Evolutionary conservation across 2,329 filamentous ascomycete genomes (phyloP).

Genomic region (Penicillium sp.): DNA sequence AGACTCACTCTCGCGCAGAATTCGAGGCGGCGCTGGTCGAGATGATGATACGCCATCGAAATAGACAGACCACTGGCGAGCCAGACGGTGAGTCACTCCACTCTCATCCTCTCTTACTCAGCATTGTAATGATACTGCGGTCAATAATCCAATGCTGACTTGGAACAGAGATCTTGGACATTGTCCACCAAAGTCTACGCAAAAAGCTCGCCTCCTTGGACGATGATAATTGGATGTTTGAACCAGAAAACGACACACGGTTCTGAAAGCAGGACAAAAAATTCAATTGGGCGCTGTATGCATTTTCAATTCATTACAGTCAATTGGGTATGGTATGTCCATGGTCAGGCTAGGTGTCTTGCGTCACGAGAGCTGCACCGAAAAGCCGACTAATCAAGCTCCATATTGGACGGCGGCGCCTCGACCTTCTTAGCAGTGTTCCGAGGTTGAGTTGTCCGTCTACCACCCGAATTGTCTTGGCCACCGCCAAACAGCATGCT

Average conservation of each 20-base stretch:
- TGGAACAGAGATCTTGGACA: constrained; percentile 62
- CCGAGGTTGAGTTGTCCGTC: constrained; percentile 40
- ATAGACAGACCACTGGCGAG: constrained; percentile 57
- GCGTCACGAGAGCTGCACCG: background rate
- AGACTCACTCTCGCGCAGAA: constrained; percentile 30
- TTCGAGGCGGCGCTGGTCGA: constrained; percentile 48
- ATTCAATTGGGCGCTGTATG: constrained; percentile 10
- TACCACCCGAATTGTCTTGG: constrained; percentile 38
- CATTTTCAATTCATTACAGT: constrained; percentile 19
- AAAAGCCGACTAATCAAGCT: constrained; percentile 44
- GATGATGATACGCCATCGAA: constrained; percentile 41
- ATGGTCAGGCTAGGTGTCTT: background rate
- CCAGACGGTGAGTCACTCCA: constrained; percentile 59
- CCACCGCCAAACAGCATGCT: constrained; percentile 76
- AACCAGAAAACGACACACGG: constrained; percentile 57
- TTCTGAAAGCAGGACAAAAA: too few species aligned
- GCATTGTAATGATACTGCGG: too few species aligned
- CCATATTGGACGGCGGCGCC: constrained; percentile 44
- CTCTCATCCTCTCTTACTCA: constrained; percentile 1
- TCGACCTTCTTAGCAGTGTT: constrained; percentile 49
- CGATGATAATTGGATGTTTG: constrained; percentile 91
- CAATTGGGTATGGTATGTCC: constrained; percentile 17
- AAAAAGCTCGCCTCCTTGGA: constrained; percentile 70
- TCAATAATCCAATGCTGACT: too few species aligned
- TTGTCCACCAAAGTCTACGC: constrained; percentile 66